These are phyloP conservation scores for Trichoderma harzianum DNA, from an alignment of 2,329 filamentous ascomycete genomes.

Conservation along the genomic window DNA sequence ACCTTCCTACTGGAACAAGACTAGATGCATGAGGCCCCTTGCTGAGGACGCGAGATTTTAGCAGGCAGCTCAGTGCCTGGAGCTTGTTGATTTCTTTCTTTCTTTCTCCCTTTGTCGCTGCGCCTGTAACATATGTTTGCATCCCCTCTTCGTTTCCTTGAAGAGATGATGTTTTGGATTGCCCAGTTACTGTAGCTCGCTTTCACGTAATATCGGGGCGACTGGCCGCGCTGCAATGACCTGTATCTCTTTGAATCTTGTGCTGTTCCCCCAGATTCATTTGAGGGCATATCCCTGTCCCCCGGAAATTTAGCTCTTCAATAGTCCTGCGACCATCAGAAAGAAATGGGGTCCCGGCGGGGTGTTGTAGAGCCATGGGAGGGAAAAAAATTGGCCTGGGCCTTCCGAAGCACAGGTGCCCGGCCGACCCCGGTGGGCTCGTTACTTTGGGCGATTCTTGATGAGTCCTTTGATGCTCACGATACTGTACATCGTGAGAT, in stretches of 20 bases:
- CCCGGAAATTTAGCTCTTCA: constrained; percentile 21
- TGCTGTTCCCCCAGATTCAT: constrained; percentile 10
- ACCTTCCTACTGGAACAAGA: constrained; percentile 14
- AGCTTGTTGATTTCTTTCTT: not conserved
- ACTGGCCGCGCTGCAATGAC: not conserved
- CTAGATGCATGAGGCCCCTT: constrained; percentile 13
- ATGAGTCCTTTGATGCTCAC: not conserved
- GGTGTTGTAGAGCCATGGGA: not conserved
- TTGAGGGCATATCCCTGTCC: constrained; percentile 8
- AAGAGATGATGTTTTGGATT: not conserved
- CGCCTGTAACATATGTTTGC: not conserved
- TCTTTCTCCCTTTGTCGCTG: not conserved
- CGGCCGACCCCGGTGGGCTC: not conserved
- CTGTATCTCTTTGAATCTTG: not conserved
- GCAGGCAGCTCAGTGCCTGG: not conserved
- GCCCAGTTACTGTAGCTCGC: not conserved
- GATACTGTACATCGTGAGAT: not conserved
- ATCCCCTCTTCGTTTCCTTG: not conserved
- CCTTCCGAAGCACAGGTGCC: constrained; percentile 4
- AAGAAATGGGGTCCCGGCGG: constrained; percentile 6
- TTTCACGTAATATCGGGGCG: not conserved
- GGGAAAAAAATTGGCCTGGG: constrained; percentile 1
- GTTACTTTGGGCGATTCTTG: not conserved
- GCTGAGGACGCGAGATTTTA: not conserved
- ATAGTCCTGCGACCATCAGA: constrained; percentile 19